Base-by-base conservation (phyloP, 805 yeast genomes). In the Metschnikowia lochheadii region DNA sequence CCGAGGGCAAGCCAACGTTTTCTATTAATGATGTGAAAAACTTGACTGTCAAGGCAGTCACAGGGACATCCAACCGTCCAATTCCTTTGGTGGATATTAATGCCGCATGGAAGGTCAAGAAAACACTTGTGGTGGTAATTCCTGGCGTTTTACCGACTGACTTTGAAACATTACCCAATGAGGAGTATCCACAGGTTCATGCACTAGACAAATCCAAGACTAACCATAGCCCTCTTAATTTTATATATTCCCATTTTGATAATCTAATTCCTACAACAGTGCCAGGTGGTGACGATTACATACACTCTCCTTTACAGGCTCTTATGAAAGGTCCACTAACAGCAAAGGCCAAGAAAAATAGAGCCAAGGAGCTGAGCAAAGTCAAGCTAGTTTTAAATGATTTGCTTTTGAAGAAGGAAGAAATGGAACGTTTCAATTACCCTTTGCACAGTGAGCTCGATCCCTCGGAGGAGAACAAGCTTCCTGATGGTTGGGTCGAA, bases 211-310 rank as follows among this genome's bases (percentile, higher is more conserved):
- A 38, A 18, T 6, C 33, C 6, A 20, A 41, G 10, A 41, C 11
- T 5, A 26, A 20, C 15, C 52, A 38, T 48, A 52, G 23, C 34
- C n/a, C 62, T 5, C 64, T 75, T 44, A 47, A 64, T 2, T 70
- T 72, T 46, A 64, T 82, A 45, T 49, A 65, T 3, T 54, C 66
- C 0, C 62, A 64, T 2, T 85, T 83, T 57, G 60, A 65, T 0
- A 56, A 68, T 31, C 60, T 74, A 11, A 63, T 83, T 44, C 85
- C 85, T 0, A 66, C 85, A 1, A 61, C 66, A 26, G 73, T 83
- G 5, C 95, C 96, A 0, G 96, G 96, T 0, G 77, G 82, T 3
- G 78, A 77, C 54, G 81, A 76, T 39, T 74, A 78, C 8, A 63
- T 81, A 34, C 81, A 70, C 59, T 83, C 83, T 44, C 77, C 82